Evolutionary conservation across 2,329 filamentous ascomycete species (phyloP).

Genomic region (Capronia epimyces): DNA sequence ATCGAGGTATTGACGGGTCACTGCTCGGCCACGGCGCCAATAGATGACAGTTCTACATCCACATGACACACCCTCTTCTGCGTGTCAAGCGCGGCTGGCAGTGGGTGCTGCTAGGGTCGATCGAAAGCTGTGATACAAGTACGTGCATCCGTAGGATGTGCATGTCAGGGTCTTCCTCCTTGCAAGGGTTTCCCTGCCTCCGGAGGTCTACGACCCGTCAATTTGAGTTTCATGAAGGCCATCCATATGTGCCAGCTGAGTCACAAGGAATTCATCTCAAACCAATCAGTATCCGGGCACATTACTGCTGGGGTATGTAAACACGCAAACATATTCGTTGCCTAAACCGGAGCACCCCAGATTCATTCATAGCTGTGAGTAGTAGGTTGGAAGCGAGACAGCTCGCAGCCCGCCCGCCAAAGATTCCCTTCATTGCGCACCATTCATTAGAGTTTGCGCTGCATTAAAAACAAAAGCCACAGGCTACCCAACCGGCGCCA

Average conservation of each 20-base stretch:
- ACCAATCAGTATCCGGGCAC: constrained; percentile 8
- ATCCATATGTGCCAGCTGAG: constrained; percentile 8
- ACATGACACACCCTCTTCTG: not conserved
- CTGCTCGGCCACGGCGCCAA: not conserved
- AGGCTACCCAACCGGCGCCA: constrained; percentile 14
- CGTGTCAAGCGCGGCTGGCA: not conserved
- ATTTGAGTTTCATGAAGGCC: not conserved
- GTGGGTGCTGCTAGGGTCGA: not conserved
- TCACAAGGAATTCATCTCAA: constrained; percentile 10
- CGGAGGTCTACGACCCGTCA: not conserved
- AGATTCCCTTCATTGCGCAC: not conserved
- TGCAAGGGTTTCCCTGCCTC: not conserved
- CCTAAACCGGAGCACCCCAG: constrained; percentile 4
- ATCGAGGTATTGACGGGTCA: too few species aligned
- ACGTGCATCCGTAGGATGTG: not conserved
- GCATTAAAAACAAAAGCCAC: not conserved
- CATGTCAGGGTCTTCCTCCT: not conserved
- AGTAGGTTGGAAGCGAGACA: not conserved
- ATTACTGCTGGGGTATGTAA: constrained; percentile 16
- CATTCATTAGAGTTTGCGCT: not conserved
- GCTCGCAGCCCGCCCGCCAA: not conserved
- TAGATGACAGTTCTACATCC: not conserved
- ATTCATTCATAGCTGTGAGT: constrained; percentile 8
- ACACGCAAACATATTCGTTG: constrained; percentile 12
- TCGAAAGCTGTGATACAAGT: not conserved